Base-by-base conservation (phyloP, 1,139 yeast species). In the Blastobotrys elegans region DNA sequence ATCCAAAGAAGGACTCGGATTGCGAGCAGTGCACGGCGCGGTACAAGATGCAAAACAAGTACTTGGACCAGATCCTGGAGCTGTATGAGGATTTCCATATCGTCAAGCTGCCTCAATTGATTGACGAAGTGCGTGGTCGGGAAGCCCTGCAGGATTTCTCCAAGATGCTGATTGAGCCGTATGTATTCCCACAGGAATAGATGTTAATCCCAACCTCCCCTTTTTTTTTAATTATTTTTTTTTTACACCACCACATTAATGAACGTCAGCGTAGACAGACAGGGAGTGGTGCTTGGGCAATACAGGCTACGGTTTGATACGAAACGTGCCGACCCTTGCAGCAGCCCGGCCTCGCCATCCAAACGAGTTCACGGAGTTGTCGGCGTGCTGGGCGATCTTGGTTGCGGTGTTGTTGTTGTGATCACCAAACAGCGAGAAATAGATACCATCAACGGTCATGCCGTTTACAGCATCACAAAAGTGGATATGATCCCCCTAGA, bases 1-100 rank as follows among this genome's bases (percentile, higher is more conserved):
- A 85, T 69, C 95, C 96, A 16, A 58, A 59, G 45, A 56, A 61
- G 49, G 82, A 77, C 54, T 82, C 80, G 53, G 75, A 78, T 55
- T 92, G 98, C 70, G 84, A 81, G 63, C 83, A 97, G 68, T 92
- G 98, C 69, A 83, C 77, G 54, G 79, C 96, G 14, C 84, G 98
- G 70, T 82, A 95, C 82, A 85, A 86, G 70, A 89, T 92, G 95
- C 98, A 92, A 70, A 84, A 77, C 70, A 92, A 92, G 69, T 92
- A 92, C 64, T 75, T 90, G 62, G 95, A 84, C 61, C 97, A 92
- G 72, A 90, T 92, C 82, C 85, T 77, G 56, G 98, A 92, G 66
- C 75, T 92, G 52, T 92, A 92, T 62, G 94, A 84, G 63, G 97
- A 92, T 68, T 92, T 92, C 73, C 97, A 92, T 63, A 76, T 92